phyloP scores from a whole-genome alignment of 371 early-diverging fungal genomes.

The Mortierella sp. region DNA sequence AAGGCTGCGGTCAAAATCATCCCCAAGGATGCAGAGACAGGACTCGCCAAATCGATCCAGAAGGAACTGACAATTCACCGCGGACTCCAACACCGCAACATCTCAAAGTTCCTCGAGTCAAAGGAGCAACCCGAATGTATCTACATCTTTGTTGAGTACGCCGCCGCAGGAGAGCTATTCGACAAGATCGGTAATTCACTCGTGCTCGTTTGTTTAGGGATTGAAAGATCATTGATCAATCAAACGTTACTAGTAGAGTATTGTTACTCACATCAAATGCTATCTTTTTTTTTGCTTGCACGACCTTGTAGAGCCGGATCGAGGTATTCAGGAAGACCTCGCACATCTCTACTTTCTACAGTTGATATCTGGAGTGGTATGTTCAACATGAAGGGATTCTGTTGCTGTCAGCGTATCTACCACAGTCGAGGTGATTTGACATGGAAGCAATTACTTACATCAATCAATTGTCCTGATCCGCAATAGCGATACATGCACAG shows the following conservation, averaged over 20 bases:
- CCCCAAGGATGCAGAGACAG: constrained; percentile 53
- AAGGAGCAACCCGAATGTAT: constrained; percentile 63
- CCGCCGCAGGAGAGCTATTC: constrained; percentile 76
- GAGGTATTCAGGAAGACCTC: constrained; percentile 78
- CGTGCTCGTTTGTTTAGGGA: not conserved
- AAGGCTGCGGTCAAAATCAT: constrained; percentile 69
- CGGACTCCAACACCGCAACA: constrained; percentile 64
- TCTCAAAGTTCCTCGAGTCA: constrained; percentile 62
- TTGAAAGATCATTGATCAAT: not conserved
- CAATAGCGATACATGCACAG: constrained; percentile 48
- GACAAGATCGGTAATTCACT: constrained; percentile 67
- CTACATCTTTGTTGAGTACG: constrained; percentile 71
- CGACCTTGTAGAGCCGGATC: constrained; percentile 68
- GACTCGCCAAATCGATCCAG: constrained; percentile 41
- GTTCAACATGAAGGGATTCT: not conserved
- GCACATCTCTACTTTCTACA: constrained; percentile 83
- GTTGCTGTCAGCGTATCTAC: not conserved
- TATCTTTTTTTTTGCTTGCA: not conserved
- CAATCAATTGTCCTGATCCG: too few species aligned
- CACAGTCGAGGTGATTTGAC: not conserved
- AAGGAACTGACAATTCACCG: constrained; percentile 70
- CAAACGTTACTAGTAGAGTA: not conserved
- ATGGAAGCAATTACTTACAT: not conserved
- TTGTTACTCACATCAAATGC: too few species aligned
- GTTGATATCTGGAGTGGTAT: constrained; percentile 72